A percentile compares a stretch with the other conserved stretches of the same genome.
These are phyloP conservation scores for Poteriospumella lacustris DNA, from an alignment of 108 stramenopile genomes.

Conservation along the genomic window DNA sequence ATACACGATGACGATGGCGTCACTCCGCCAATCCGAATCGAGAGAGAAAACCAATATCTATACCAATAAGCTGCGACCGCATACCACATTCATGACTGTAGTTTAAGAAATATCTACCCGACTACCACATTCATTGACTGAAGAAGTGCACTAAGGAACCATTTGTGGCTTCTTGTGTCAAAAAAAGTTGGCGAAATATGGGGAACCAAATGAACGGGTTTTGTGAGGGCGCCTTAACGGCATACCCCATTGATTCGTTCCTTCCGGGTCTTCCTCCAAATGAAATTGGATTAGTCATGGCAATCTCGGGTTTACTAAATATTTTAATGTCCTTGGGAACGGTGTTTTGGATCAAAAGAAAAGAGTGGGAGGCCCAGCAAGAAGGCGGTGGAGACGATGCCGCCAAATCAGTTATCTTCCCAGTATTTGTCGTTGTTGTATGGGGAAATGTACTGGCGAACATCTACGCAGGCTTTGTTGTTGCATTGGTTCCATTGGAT, in stretches of 20 bases:
- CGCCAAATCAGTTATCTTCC: conserved; percentile 27
- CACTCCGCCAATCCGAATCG: too few relatives aligned
- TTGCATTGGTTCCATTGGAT: background rate
- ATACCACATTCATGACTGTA: too few relatives aligned
- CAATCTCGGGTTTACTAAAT: background rate
- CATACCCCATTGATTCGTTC: background rate
- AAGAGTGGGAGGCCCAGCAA: background rate
- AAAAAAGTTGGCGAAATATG: too few relatives aligned
- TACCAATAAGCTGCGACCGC: too few relatives aligned
- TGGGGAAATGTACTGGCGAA: background rate
- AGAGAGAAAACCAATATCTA: too few relatives aligned
- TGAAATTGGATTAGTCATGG: background rate
- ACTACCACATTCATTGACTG: too few relatives aligned
- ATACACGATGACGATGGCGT: too few relatives aligned
- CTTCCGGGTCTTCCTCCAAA: background rate
- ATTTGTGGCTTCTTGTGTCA: too few relatives aligned
- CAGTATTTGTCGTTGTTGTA: conserved; percentile 1
- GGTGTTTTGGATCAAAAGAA: conserved; percentile 12
- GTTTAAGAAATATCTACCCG: too few relatives aligned
- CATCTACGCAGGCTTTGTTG: background rate
- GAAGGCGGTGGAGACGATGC: background rate
- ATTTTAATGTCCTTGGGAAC: background rate
- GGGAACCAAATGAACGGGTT: too few relatives aligned
- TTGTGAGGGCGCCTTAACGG: background rate
- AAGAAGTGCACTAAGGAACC: too few relatives aligned